A percentile compares a stretch with the other conserved stretches of the same genome.
phyloP scores from a whole-genome alignment of 345 rosid species.

The Brassica cretica region DNA sequence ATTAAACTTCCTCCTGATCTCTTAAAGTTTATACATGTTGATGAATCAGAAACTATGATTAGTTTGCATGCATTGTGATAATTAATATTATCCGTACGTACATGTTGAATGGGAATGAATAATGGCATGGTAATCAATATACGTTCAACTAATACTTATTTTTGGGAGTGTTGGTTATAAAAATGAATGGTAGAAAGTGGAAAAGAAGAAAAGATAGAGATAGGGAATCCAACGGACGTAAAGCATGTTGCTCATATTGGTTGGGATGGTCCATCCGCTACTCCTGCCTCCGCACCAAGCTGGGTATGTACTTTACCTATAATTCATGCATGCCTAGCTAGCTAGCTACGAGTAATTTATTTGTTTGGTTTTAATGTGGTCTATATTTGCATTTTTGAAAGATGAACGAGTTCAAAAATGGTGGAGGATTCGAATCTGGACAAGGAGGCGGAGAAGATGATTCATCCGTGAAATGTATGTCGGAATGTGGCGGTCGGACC shows the following conservation, averaged over 20 bases:
- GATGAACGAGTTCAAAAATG: slow-evolving; percentile 64
- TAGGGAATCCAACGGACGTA: slow-evolving; percentile 88
- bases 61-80: neutral
- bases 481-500: slow-evolving; percentile 56
- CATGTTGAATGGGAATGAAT: neutral
- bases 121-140: neutral
- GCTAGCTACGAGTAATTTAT: neutral
- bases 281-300: slow-evolving; percentile 46
- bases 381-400: slow-evolving; percentile 25
- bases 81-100: neutral
- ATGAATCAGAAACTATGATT: neutral
- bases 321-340: neutral
- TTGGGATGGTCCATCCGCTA: slow-evolving; percentile 66
- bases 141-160: neutral
- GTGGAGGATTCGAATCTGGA: slow-evolving; percentile 39
- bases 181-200: slow-evolving; percentile 51
- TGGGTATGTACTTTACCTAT: slow-evolving; percentile 44
- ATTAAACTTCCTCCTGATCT: neutral
- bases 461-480: slow-evolving; percentile 40
- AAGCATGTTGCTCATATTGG: slow-evolving; percentile 96
- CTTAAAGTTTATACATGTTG: neutral
- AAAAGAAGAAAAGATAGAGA: slow-evolving; percentile 74
- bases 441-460: slow-evolving; percentile 46
- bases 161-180: slow-evolving; percentile 10
- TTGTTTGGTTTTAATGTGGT: neutral